phyloP scores from a whole-genome alignment of 805 yeast species.

The Lipomyces yamanashiensis region DNA sequence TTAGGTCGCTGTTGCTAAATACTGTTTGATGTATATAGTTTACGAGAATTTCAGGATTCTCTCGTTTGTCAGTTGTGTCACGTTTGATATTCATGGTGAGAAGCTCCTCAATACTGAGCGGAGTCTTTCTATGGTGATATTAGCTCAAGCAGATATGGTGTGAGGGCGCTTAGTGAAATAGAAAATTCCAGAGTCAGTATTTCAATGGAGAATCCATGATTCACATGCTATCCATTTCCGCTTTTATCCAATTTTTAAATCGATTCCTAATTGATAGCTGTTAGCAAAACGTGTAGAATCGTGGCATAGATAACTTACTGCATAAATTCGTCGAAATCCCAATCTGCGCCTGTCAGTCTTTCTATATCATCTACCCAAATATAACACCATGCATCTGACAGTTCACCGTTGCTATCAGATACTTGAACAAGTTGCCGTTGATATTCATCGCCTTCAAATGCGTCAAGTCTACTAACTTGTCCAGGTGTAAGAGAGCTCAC shows the following conservation, averaged over 20 bases:
- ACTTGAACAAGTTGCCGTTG: constrained; percentile 27
- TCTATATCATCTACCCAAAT: constrained; percentile 35
- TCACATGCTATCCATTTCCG: constrained; percentile 17
- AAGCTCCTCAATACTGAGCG: too few relatives aligned
- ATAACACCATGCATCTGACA: constrained; percentile 31
- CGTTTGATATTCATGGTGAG: too few relatives aligned
- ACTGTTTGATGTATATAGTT: too few relatives aligned
- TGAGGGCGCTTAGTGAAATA: too few relatives aligned
- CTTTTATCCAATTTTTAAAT: constrained; percentile 23
- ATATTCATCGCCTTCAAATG: constrained; percentile 40
- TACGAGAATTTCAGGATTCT: too few relatives aligned
- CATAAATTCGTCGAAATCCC: constrained; percentile 35
- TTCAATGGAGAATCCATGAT: too few relatives aligned
- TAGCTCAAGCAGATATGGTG: too few relatives aligned
- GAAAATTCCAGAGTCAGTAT: too few relatives aligned
- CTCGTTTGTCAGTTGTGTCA: too few relatives aligned
- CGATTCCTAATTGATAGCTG: not conserved
- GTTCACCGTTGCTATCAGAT: not conserved
- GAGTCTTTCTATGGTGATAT: too few relatives aligned
- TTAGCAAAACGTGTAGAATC: not conserved
- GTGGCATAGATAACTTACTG: constrained; percentile 12
- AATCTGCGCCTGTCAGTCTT: constrained; percentile 31
- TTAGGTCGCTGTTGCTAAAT: too few relatives aligned
- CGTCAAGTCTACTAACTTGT: constrained; percentile 34
- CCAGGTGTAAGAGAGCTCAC: constrained; percentile 26